A percentile compares a stretch with the other conserved stretches of the same genome.
These are phyloP conservation scores for Yamadazyma pseudoaaseri DNA, from an alignment of 1,139 yeast species.

Conservation along the genomic window DNA sequence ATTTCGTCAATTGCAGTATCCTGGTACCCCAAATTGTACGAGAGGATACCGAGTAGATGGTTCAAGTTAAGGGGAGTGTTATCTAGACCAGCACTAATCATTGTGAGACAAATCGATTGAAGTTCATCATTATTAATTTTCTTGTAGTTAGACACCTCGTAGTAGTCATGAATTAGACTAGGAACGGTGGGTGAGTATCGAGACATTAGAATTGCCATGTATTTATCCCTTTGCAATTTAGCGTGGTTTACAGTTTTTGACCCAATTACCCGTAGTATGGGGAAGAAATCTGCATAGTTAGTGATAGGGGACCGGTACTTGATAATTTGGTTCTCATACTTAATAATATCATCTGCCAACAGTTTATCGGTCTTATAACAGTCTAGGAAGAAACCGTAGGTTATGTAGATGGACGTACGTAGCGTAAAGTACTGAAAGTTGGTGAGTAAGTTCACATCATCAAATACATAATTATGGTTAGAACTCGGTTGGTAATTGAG, in stretches of 20 bases:
- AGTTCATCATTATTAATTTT: constrained; percentile 36
- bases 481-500: constrained; percentile 23
- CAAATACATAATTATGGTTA: constrained; percentile 12
- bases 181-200: background rate
- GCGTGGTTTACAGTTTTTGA: constrained; percentile 28
- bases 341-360: constrained; percentile 53
- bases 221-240: constrained; percentile 50
- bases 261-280: constrained; percentile 39
- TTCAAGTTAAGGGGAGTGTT: constrained; percentile 66
- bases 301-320: constrained; percentile 62
- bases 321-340: constrained; percentile 65
- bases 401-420: constrained; percentile 53
- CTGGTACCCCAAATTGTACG: constrained; percentile 47
- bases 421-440: constrained; percentile 55
- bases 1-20: constrained; percentile 37
- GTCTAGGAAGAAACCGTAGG: constrained; percentile 60
- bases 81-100: constrained; percentile 80
- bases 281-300: constrained; percentile 62
- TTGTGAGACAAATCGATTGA: constrained; percentile 64
- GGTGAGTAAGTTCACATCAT: constrained; percentile 41
- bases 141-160: constrained; percentile 7
- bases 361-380: constrained; percentile 35
- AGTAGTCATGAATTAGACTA: constrained; percentile 7
- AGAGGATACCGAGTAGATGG: constrained; percentile 60
- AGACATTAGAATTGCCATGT: constrained; percentile 43